Evolutionary conservation across 164 flowering plant genomes (phyloP).

Genomic region (Vitis vinifera): ASM3070453v1 NC_081808.1:25678501-25679000

Average conservation of each 20-base stretch:
- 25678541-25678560: too few relatives aligned
- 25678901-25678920: constrained; percentile 49
- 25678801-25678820: background rate
- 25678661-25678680: constrained; percentile 5
- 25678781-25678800: background rate
- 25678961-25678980: constrained; percentile 77
- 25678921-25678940: constrained; percentile 32
- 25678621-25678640: too few relatives aligned
- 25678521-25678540: too few relatives aligned
- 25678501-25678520: too few relatives aligned
- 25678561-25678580: too few relatives aligned
- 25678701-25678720: constrained; percentile 61
- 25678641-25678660: too few relatives aligned
- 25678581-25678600: too few relatives aligned
- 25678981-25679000: constrained; percentile 51
- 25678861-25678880: constrained; percentile 67
- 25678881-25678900: constrained; percentile 76
- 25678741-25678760: constrained; percentile 62
- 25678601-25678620: too few relatives aligned
- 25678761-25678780: too few relatives aligned
- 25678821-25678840: constrained; percentile 7
- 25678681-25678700: constrained; percentile 77
- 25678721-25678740: constrained; percentile 72
- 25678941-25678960: constrained; percentile 52
- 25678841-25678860: constrained; percentile 76